Evolutionary conservation across 805 yeast species (phyloP), one percentile per base, ranked within the genome.

Genomic region (Ogataea paraovalis): DNA sequence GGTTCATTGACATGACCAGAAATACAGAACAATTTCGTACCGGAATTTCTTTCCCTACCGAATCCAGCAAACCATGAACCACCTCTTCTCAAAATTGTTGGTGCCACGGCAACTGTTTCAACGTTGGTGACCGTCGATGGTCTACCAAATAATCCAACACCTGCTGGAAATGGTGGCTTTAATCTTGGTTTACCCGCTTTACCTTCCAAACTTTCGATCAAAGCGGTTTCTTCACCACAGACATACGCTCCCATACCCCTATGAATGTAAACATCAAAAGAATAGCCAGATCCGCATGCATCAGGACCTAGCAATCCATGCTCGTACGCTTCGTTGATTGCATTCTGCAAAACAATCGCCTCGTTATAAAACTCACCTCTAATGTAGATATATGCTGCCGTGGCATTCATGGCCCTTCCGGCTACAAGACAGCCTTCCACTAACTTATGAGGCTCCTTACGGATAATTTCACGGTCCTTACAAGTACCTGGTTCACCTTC

Each of bases 401-500:
- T 81, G 36, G 96, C 96, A 68, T 88, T 88, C 96, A 88, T 88
- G 34, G 89, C 96, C 53, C 96, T 75, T 44, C 96, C 96, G 19
- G 94, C 90, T 54, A 88, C 75, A 44, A 88, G 72, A 72, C 96
- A 87, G n/a, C 96, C 96, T 68, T 88, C 96, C 46, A 88, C 86
- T 52, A 88, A 80, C 73, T 87, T 88, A 67, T 88, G 96, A 39
- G 96, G 96, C 65, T 87, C 96, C 68, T 88, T 88, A 67, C 96
- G 79, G 64, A 88, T 83, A 65, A 88, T 88, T 68, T 88, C 96
- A 65, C 96, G 79, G 69, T 88, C 96, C 71, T 88, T 88, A 70
- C 96, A 88, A 44, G 96, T 88, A 52, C 96, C 96, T 13, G 96
- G 96, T 70, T 88, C 96, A 59, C 96, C 96, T 71, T 88, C 96